These are phyloP conservation scores for Eimeria mitis DNA, from an alignment of 169 alveolate genomes.

Conservation along the genomic window DNA sequence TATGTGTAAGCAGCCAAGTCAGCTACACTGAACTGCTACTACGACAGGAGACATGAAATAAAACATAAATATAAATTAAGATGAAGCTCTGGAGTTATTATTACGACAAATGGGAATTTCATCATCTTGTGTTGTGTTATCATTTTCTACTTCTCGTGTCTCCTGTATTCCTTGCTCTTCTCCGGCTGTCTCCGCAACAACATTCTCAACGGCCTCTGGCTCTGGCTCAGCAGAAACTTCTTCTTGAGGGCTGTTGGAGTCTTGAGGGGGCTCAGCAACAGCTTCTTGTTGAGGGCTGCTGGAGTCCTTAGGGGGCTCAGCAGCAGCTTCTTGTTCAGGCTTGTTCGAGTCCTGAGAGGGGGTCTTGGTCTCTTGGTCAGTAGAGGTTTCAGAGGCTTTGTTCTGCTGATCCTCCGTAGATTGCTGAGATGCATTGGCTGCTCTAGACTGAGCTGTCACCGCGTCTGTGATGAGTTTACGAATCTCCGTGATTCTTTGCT, in stretches of 20 bases:
- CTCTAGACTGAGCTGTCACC: background rate
- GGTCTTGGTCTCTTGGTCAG: too few relatives aligned
- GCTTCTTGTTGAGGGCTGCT: background rate
- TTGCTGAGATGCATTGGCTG: background rate
- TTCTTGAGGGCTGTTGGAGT: background rate
- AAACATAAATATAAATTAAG: background rate
- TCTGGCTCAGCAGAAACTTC: background rate
- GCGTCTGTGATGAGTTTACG: background rate
- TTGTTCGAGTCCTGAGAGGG: background rate
- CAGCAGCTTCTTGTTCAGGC: background rate
- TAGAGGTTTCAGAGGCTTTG: too few relatives aligned
- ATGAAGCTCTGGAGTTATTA: background rate
- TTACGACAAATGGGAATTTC: background rate
- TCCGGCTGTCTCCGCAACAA: background rate
- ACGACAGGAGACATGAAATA: background rate
- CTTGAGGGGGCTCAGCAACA: background rate
- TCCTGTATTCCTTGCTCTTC: background rate
- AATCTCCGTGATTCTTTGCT: background rate
- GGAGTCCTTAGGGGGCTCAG: background rate
- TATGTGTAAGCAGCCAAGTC: too few relatives aligned
- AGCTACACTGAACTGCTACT: background rate
- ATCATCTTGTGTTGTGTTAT: background rate
- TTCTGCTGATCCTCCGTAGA: too few relatives aligned
- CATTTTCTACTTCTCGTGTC: background rate
- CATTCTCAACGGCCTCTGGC: background rate